A percentile compares a stretch with the other conserved stretches of the same genome.
These are phyloP conservation scores for Ilyonectria destructans DNA, from an alignment of 2,329 filamentous ascomycete genomes.

Conservation along the genomic window DNA sequence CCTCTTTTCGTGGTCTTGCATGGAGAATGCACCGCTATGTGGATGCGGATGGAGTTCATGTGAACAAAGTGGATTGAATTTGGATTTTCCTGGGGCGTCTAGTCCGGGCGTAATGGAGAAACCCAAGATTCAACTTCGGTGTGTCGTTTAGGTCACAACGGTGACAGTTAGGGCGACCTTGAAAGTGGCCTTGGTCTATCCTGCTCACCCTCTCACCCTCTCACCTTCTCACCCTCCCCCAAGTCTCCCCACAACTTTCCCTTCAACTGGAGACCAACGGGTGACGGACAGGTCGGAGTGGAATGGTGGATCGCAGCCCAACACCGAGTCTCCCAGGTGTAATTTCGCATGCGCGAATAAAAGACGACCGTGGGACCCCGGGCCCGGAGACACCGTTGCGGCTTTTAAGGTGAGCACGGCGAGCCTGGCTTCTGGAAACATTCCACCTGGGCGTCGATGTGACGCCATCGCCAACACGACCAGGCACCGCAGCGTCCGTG, in stretches of 20 bases:
- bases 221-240: conserved; percentile 11
- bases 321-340: conserved; percentile 15
- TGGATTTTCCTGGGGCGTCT: conserved; percentile 13
- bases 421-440: conserved; percentile 41
- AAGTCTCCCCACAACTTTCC: conserved; percentile 23
- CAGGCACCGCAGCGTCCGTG: conserved; percentile 32
- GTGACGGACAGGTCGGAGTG: conserved; percentile 14
- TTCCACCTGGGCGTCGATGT: conserved; percentile 41
- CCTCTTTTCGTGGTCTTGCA: not conserved
- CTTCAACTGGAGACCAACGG: conserved; percentile 26
- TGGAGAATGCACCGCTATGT: not conserved
- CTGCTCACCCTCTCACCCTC: not conserved
- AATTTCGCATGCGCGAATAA: conserved; percentile 43
- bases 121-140: conserved; percentile 15
- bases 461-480: conserved; percentile 39
- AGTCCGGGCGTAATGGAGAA: conserved; percentile 7
- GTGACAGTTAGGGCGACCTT: conserved; percentile 12
- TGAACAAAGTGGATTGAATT: conserved; percentile 9
- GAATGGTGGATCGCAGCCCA: conserved; percentile 20
- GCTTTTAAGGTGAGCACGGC: conserved; percentile 43
- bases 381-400: conserved; percentile 41
- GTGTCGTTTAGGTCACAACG: not conserved
- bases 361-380: conserved; percentile 20
- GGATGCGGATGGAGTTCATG: not conserved
- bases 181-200: conserved; percentile 5